Evolutionary conservation across 2,329 filamentous ascomycete species (phyloP), one percentile per base, ranked within the genome.

Genomic region (Colletotrichum kahawae): DNA sequence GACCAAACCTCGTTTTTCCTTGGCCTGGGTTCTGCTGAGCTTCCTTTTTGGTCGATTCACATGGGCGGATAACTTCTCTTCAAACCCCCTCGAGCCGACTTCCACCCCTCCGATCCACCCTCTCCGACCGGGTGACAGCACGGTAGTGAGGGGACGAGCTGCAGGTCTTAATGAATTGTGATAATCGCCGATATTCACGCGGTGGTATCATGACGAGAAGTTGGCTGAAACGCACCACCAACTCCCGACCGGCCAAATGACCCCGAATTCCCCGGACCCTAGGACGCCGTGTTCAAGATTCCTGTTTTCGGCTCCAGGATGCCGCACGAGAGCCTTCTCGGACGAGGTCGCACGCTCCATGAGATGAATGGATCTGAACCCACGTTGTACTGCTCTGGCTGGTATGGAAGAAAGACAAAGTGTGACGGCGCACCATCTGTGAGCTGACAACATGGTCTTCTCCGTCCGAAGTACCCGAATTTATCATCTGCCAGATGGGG

Each of bases 391-490:
- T 27, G 57, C 56, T 57, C 21, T 72, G 57, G 56, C 69, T 72
- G 69, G 69, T 67, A 64, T 72, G 69, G 69, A 68, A n/a, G 29
- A 72, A 70, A 75, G 63, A 72, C 72, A 67, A 24, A n/a, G 57
- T 68, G 70, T 57, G 56, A 68, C 56, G 34, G 59, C 48, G 66
- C 48, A 74, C 66, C 71, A 64, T 72, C 48, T 27, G 10, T 38
- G 36, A 57, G 43, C 63, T 36, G 69, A 43, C 63, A 36, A 33
- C 62, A 29, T 51, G 63, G 33, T 60, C 54, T 51, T 64, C 21
- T 56, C 56, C 56, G 38, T 71, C 56, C 43, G 68, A 56, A 60
- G 56, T 31, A 64, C 57, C 7, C 34, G 43, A 59, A 14, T 31
- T 51, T 13, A 60, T 24, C 21, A 48, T 51, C 38, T 60, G 65